phyloP scores from a whole-genome alignment of 1,284 basidiomycete genomes.

The Serendipita sp. region DNA sequence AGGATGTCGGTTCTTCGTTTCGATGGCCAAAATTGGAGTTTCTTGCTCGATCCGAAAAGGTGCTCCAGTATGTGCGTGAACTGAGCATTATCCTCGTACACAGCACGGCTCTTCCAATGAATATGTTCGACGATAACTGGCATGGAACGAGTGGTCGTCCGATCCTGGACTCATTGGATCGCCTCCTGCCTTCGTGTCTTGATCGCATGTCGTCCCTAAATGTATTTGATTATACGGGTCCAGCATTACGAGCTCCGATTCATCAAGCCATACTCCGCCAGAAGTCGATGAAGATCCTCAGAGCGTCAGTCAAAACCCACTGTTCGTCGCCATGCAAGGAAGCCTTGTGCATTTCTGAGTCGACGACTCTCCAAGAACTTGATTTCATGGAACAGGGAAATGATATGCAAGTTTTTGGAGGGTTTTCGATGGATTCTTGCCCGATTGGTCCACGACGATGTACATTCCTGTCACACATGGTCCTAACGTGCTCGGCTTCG shows the following conservation, averaged over 20 bases:
- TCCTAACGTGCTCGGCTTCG: neutral
- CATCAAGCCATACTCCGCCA: neutral
- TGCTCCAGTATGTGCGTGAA: neutral
- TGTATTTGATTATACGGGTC: neutral
- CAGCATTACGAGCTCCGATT: neutral
- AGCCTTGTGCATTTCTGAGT: neutral
- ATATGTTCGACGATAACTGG: neutral
- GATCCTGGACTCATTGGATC: neutral
- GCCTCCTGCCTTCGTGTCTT: neutral
- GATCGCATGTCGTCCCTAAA: neutral
- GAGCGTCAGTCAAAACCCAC: neutral
- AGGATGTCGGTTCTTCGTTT: too few relatives aligned
- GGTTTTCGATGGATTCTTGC: neutral
- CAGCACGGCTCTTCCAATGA: neutral
- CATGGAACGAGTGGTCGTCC: neutral
- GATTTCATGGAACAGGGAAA: neutral
- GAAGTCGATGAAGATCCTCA: neutral
- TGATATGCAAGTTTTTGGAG: neutral
- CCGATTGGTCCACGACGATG: neutral
- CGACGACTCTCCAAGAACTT: neutral
- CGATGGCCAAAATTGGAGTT: neutral
- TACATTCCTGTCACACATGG: neutral
- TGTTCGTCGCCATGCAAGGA: neutral
- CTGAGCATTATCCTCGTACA: neutral
- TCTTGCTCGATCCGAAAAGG: neutral